A percentile compares a stretch with the other conserved stretches of the same genome.
Evolutionary conservation across 805 yeast species (phyloP).

Genomic region (Candida oleophila): DNA sequence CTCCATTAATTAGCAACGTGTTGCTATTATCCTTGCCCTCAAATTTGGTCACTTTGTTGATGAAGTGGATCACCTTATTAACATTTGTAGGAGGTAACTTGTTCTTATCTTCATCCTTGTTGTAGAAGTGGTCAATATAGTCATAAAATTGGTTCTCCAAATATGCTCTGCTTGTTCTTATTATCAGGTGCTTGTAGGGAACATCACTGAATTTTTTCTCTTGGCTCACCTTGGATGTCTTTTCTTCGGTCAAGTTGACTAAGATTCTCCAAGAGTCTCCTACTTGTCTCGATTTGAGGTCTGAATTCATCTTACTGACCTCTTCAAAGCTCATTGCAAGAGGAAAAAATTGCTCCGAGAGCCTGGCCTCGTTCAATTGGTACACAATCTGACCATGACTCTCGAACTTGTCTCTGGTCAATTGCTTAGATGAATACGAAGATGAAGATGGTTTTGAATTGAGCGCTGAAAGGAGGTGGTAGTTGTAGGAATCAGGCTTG

Average conservation of each 20-base stretch:
- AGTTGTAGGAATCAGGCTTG: slow-evolving; percentile 7
- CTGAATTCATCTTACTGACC: slow-evolving; percentile 56
- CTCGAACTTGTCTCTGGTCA: slow-evolving; percentile 61
- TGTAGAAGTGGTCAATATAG: slow-evolving; percentile 65
- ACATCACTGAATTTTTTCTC: slow-evolving; percentile 27
- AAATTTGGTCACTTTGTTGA: slow-evolving; percentile 34
- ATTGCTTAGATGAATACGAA: slow-evolving; percentile 26
- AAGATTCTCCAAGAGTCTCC: slow-evolving; percentile 74
- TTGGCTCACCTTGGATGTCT: slow-evolving; percentile 31
- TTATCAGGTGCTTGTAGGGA: slow-evolving; percentile 27
- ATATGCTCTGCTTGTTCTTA: slow-evolving; percentile 54
- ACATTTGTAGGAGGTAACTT: slow-evolving; percentile 60
- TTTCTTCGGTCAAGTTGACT: slow-evolving; percentile 43
- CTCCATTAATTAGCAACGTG: slow-evolving; percentile 61
- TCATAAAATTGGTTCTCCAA: slow-evolving; percentile 78
- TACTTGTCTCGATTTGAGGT: slow-evolving; percentile 66
- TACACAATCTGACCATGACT: slow-evolving; percentile 70
- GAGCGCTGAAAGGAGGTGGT: slow-evolving; percentile 3
- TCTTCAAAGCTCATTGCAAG: slow-evolving; percentile 60
- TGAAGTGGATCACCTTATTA: slow-evolving; percentile 67
- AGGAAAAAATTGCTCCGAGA: slow-evolving; percentile 50
- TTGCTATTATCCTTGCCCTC: slow-evolving; percentile 25
- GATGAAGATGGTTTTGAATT: neutral
- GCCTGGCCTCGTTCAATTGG: slow-evolving; percentile 68
- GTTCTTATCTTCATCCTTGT: slow-evolving; percentile 47